A percentile compares a stretch with the other conserved stretches of the same genome.
Conservation (phyloP, 1,139 yeast genomes). For the Suhomyces kunorum region DNA sequence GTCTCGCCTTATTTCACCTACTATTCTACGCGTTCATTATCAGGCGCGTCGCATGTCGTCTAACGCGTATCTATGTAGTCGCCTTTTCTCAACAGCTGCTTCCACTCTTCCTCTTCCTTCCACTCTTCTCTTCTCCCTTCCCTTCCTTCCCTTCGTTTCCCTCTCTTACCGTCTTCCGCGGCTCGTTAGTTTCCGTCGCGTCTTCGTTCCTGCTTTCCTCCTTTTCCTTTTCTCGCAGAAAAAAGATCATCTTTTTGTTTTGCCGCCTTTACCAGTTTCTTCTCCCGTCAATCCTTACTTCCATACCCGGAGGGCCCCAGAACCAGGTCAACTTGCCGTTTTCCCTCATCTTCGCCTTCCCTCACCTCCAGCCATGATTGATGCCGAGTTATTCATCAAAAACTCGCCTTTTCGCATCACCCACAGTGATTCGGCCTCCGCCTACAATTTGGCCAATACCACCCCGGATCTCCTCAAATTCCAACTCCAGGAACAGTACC, state of each 20-base stretch:
- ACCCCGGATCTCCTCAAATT: constrained; percentile 48
- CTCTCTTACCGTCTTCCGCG: background rate
- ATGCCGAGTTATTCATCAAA: constrained; percentile 35
- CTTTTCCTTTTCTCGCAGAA: background rate
- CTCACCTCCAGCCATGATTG: constrained; percentile 40
- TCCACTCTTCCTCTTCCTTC: too few relatives aligned
- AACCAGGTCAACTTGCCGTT: background rate
- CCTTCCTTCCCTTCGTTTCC: background rate
- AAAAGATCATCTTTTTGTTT: background rate
- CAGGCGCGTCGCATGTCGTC: too few relatives aligned
- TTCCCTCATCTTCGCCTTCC: too few relatives aligned
- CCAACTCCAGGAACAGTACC: constrained; percentile 46
- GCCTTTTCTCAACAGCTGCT: too few relatives aligned
- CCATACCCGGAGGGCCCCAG: background rate
- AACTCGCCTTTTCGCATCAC: constrained; percentile 42
- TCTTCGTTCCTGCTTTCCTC: background rate
- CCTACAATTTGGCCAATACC: constrained; percentile 37
- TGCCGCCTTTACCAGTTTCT: background rate
- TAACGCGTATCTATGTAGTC: too few relatives aligned
- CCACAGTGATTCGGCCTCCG: constrained; percentile 27
- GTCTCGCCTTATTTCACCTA: too few relatives aligned
- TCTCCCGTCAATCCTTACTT: background rate
- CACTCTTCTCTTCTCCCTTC: background rate
- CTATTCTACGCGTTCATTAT: too few relatives aligned
- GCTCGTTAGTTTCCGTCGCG: background rate